Percentiles rank a stretch among this genome's conserved stretches.
These are phyloP conservation scores for Gracilaria gracilis DNA, from an alignment of 23 red algal genomes.

Conservation along the genomic window DNA sequence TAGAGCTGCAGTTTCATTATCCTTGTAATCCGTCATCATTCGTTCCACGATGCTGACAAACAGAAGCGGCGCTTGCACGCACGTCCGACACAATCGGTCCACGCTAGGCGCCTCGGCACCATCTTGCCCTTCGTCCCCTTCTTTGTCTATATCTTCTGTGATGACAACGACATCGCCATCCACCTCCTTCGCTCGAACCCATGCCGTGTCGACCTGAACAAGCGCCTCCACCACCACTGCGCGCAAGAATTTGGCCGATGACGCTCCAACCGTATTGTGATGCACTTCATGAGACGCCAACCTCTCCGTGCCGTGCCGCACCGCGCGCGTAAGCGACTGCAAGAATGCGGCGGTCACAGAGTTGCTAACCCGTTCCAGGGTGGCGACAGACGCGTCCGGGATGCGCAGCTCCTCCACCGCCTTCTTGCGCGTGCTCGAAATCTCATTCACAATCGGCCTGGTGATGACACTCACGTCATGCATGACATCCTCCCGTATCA, in stretches of 20 bases:
- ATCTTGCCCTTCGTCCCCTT: not conserved
- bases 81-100: slow-evolving; percentile 19
- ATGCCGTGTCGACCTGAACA: slow-evolving; percentile 30
- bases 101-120: not conserved
- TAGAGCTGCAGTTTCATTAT: not conserved
- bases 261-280: not conserved
- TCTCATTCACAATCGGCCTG: slow-evolving; percentile 1
- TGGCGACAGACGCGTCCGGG: not conserved
- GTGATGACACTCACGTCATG: slow-evolving; percentile 12
- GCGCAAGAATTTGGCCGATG: slow-evolving; percentile 9
- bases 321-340: slow-evolving; percentile 35
- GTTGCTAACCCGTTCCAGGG: not conserved
- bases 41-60: slow-evolving; percentile 33
- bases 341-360: slow-evolving; percentile 18
- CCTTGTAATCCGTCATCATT: not conserved
- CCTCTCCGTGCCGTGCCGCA: slow-evolving; percentile 3
- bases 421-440: not conserved
- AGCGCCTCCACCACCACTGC: slow-evolving; percentile 47
- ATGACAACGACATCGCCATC: not conserved
- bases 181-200: not conserved
- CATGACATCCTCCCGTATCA: slow-evolving; percentile 22
- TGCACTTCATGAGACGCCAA: not conserved
- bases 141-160: not conserved
- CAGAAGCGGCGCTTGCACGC: slow-evolving; percentile 27
- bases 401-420: slow-evolving; percentile 36